Base-by-base conservation (phyloP, 768 basidiomycete genomes). In the Trametes meyenii region DNA sequence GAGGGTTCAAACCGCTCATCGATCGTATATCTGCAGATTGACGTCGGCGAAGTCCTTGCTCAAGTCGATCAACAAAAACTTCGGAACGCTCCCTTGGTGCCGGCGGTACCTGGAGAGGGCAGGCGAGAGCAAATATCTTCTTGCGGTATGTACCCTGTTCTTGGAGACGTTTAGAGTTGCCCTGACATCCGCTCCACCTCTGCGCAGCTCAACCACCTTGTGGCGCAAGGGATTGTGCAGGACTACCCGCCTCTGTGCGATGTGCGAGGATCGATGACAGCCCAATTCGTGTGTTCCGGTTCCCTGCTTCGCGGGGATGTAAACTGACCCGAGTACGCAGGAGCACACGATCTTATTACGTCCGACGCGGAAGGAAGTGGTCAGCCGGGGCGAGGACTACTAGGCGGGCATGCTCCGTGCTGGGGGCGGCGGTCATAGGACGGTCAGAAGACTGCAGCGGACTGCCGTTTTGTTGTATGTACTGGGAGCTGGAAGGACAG, bases 31-130 rank as follows among this genome's bases (percentile, higher is more conserved):
- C 16, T 19, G 14, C 63, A 94, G 94, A 63, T 79, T 94, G 63
- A 89, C 87, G 10, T 86, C 91, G 19, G 94, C 96, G 0, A 95
- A 94, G 73, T 83, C 89, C 5, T 76, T 99, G 19, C 79, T 98
- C 33, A 90, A 88, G 67, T 85, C 87, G 5, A 98, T 99, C 74
- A 89, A 92, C 70, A 89, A 84, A 73, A 89, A 92, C 74, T 99
- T 99, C 72, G 96, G 94, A 29, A 96, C 96, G 12, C 76, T 98
- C 62, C 96, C 97, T 3, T 99, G 92, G 75, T 98, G 96, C 74
- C 85, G 96, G 67, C 82, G 97, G 63, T 99, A 99, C 74, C 84
- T 99, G 19, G 97, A 98, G 70, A 87, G 96, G 24, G 77, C 81
- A 5, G 97, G 97, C 14, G 95, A 98, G 78, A 93, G 85, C 78